These are phyloP conservation scores for Panaeolus cyanescens DNA, from an alignment of 768 basidiomycete species.

Conservation along the genomic window DNA sequence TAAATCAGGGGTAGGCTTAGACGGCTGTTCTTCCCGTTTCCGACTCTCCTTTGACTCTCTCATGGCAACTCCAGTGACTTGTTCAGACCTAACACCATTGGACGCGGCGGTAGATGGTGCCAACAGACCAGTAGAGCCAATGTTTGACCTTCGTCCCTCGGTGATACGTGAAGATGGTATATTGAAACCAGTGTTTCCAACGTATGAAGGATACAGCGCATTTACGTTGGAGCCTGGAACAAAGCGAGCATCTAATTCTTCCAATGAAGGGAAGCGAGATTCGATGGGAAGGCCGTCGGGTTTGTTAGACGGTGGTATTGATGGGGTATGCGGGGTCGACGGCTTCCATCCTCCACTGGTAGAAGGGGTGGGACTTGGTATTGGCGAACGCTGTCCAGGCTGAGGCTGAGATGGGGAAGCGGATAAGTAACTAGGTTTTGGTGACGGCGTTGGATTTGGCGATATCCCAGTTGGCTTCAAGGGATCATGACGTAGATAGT, in stretches of 20 bases:
- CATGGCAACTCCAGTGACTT: slow-evolving; percentile 56
- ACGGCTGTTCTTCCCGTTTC: slow-evolving; percentile 6
- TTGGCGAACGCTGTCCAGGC: slow-evolving; percentile 33
- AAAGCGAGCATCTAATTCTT: slow-evolving; percentile 67
- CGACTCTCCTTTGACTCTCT: slow-evolving; percentile 34
- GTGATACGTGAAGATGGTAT: slow-evolving; percentile 15
- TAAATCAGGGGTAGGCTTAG: not conserved
- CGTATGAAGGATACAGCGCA: slow-evolving; percentile 24
- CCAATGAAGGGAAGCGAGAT: slow-evolving; percentile 84
- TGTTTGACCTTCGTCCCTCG: slow-evolving; percentile 7
- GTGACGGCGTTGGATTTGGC: slow-evolving; percentile 38
- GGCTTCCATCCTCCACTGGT: slow-evolving; percentile 33
- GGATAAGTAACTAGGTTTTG: slow-evolving; percentile 25
- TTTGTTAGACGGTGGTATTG: slow-evolving; percentile 20
- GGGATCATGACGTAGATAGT: slow-evolving; percentile 29
- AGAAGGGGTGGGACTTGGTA: slow-evolving; percentile 25
- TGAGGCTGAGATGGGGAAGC: slow-evolving; percentile 27
- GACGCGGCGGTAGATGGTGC: slow-evolving; percentile 16
- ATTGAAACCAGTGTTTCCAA: slow-evolving; percentile 9
- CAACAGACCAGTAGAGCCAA: slow-evolving; percentile 8
- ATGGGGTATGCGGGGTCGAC: slow-evolving; percentile 29
- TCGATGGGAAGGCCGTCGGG: slow-evolving; percentile 55
- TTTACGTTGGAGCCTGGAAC: slow-evolving; percentile 14
- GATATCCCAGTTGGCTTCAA: slow-evolving; percentile 23
- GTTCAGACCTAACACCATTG: slow-evolving; percentile 53